phyloP scores from a whole-genome alignment of 495 filamentous ascomycete genomes.

The Hypoxylon rickii region DNA sequence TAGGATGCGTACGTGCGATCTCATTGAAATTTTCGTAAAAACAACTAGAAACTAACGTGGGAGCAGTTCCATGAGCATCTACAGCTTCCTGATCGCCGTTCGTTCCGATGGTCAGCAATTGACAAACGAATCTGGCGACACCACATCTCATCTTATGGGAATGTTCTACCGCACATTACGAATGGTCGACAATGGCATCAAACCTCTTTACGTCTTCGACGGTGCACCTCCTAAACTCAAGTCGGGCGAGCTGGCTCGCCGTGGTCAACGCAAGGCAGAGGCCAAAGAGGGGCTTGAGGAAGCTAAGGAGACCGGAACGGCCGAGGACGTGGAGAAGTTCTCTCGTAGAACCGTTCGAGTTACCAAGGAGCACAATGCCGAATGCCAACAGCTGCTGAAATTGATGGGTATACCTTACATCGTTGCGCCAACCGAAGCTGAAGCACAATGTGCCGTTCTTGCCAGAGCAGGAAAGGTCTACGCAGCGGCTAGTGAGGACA shows the following conservation, averaged over 20 bases:
- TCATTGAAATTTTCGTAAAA: neutral
- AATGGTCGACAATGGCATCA: conserved; percentile 98
- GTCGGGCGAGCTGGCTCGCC: conserved; percentile 92
- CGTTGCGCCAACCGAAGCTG: conserved; percentile 92
- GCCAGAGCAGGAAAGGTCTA: conserved; percentile 94
- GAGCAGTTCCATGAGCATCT: conserved; percentile 93
- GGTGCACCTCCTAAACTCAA: conserved; percentile 96
- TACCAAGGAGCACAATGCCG: conserved; percentile 93
- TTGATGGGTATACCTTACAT: conserved; percentile 97
- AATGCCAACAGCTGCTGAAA: conserved; percentile 87
- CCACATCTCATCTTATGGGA: conserved; percentile 97
- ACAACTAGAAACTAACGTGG: conserved; percentile 30
- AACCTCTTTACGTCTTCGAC: conserved; percentile 97
- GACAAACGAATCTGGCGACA: conserved; percentile 90
- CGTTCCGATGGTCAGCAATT: conserved; percentile 95
- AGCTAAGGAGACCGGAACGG: conserved; percentile 95
- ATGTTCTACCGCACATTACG: conserved; percentile 99
- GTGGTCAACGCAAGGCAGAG: conserved; percentile 87
- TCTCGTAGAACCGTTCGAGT: conserved; percentile 91
- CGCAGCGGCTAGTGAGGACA: conserved; percentile 95
- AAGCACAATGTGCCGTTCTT: conserved; percentile 92
- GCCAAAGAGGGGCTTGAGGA: conserved; percentile 87
- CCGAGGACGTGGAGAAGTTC: conserved; percentile 97
- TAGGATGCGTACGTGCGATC: conserved; percentile 79
- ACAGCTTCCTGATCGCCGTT: conserved; percentile 96